Conservation (phyloP, 352 stramenopile genomes). For the Pythium monospermum region DNA sequence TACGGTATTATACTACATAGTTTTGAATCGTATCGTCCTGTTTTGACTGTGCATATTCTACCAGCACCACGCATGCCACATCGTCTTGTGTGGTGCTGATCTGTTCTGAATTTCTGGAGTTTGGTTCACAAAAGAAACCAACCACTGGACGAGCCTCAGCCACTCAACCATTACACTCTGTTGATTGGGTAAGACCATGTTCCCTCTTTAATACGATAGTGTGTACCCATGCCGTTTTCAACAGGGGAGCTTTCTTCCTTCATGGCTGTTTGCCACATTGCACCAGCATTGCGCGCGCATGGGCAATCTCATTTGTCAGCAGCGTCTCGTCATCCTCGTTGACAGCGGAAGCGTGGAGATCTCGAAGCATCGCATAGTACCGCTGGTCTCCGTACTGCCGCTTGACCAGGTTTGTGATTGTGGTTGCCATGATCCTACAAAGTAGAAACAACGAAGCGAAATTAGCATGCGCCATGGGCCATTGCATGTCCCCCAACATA, state of each 20-base stretch:
- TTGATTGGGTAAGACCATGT: slow-evolving; percentile 2
- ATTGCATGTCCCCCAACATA: no score
- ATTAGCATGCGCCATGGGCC: no score
- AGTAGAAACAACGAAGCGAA: background rate
- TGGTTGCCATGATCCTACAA: slow-evolving; percentile 34
- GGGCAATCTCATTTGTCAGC: slow-evolving; percentile 34
- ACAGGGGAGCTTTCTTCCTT: background rate
- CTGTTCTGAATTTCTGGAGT: no score
- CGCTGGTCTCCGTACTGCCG: slow-evolving; percentile 16
- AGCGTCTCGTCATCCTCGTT: slow-evolving; percentile 31
- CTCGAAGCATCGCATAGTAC: slow-evolving; percentile 31
- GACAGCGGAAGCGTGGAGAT: slow-evolving; percentile 36
- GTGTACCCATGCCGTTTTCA: background rate
- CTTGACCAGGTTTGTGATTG: slow-evolving; percentile 30
- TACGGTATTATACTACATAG: no score
- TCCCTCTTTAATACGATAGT: background rate
- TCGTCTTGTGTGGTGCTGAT: no score
- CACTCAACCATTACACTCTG: background rate
- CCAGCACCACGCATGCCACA: no score
- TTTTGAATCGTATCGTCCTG: background rate
- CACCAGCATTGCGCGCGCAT: slow-evolving; percentile 30
- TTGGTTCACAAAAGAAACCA: no score
- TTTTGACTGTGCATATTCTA: no score
- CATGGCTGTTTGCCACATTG: slow-evolving; percentile 2
- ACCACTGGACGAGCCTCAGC: background rate